A percentile compares a stretch with the other conserved stretches of the same genome.
Conservation (phyloP, 768 basidiomycete species). For the Macrolepiota fuliginosa region DNA sequence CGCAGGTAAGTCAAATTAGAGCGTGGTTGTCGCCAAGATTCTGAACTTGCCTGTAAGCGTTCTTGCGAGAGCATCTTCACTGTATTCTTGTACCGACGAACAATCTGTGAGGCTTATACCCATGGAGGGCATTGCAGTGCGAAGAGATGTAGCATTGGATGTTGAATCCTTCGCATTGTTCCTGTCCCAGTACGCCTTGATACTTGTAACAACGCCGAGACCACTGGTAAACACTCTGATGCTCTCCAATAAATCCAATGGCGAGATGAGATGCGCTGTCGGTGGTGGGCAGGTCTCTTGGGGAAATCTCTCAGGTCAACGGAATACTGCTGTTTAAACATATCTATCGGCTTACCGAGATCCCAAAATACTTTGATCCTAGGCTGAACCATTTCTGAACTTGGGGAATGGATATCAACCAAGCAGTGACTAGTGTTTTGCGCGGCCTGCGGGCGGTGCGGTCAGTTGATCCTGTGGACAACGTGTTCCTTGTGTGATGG, state of each 20-base stretch:
- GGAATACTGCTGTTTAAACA: background rate
- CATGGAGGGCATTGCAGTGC: background rate
- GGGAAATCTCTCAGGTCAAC: no score
- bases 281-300: constrained; percentile 10
- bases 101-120: constrained; percentile 3
- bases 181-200: constrained; percentile 13
- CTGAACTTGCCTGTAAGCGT: background rate
- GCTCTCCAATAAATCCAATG: constrained; percentile 4
- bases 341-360: constrained; percentile 1
- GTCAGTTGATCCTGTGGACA: no score
- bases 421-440: no score
- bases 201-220: constrained; percentile 10
- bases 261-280: background rate
- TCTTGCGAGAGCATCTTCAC: background rate
- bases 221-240: constrained; percentile 4
- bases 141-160: background rate
- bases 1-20: no score
- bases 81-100: background rate
- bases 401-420: no score
- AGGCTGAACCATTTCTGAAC: no score
- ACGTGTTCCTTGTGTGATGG: no score
- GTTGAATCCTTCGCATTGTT: background rate
- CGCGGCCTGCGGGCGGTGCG: no score
- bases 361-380: constrained; percentile 14
- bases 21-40: background rate